Base-by-base conservation (phyloP, 2,329 filamentous ascomycete species). In the Cladosporium sp. region DNA sequence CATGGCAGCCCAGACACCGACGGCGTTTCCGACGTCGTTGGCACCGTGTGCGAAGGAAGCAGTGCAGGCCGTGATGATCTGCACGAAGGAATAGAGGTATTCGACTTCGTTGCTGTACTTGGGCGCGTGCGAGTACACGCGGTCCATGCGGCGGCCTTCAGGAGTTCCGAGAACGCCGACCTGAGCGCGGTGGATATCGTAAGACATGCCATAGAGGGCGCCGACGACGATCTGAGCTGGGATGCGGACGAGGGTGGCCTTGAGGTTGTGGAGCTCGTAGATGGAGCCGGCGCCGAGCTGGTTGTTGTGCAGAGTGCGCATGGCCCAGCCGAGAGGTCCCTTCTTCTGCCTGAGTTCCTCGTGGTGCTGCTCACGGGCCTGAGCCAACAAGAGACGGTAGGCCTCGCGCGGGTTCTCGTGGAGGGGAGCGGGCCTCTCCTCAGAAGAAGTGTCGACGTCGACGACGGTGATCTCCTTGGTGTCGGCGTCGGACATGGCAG, bases 151-250 rank as follows among this genome's bases (percentile, higher is more conserved):
- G 35, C 72, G 73, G 54, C 86, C 87, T 56, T 90, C 86, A 7
- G 86, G 86, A 1, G 86, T 89, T 28, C 86, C 86, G 11, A 75
- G 66, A 41, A 88, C 78, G 66, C 87, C 87, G 46, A 76, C 75
- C 74, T 90, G 87, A 4, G 85, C 85, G 44, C 80, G 77, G 76
- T 91, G 87, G 63, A 91, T 92, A 61, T 92, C 87, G 72, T 91
- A 92, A 76, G 90, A 77, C 31, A 85, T 67, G 68, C 88, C 88
- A 66, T 92, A 92, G 49, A 90, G 79, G 13, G 75, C 65, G 53
- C 77, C 86, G 58, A 75, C 76, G 40, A 83, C 76, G 56, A 87
- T 67, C 69, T 78, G 78, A 46, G 88, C 86, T 0, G 87, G 87
- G 8, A 91, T 64, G 18, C 87, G 85, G 70, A 81, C 84, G 56